phyloP scores from a whole-genome alignment of 805 yeast genomes.

The Komagataella phaffii region DNA sequence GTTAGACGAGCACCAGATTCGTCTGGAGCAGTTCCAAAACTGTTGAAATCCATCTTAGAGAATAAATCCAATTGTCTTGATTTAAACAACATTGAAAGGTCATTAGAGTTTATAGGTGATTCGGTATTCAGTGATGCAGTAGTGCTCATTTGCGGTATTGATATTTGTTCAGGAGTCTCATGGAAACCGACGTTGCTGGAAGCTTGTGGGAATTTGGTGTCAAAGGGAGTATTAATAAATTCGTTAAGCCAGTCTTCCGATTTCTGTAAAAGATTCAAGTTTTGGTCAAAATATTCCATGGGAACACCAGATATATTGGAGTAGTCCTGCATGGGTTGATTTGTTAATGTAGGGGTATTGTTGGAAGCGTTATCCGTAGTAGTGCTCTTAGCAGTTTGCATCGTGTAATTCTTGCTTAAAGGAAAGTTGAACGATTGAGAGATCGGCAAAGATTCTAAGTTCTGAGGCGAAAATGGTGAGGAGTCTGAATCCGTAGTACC shows the following conservation, averaged over 20 bases:
- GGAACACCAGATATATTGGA: neutral
- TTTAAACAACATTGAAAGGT: slow-evolving; percentile 48
- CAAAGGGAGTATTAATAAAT: slow-evolving; percentile 55
- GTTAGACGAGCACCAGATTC: slow-evolving; percentile 24
- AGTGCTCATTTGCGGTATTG: slow-evolving; percentile 5
- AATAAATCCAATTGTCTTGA: slow-evolving; percentile 55
- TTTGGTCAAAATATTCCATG: neutral
- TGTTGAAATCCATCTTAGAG: slow-evolving; percentile 25
- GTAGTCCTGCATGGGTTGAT: neutral
- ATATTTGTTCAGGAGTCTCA: slow-evolving; percentile 17
- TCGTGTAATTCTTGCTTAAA: neutral
- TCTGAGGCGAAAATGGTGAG: neutral
- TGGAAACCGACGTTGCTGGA: slow-evolving; percentile 50
- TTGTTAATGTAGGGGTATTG: neutral
- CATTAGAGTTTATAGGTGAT: slow-evolving; percentile 18
- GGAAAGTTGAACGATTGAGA: neutral
- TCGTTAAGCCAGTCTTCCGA: slow-evolving; percentile 56
- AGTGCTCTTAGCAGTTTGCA: neutral
- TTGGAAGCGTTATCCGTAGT: neutral
- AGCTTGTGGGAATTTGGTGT: slow-evolving; percentile 36
- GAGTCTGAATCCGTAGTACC: neutral
- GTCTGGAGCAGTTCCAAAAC: slow-evolving; percentile 7
- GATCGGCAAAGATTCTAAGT: neutral
- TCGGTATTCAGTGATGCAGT: slow-evolving; percentile 10
- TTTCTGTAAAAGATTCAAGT: neutral